Evolutionary conservation across 1,139 yeast species (phyloP), one percentile per base, ranked within the genome.

Genomic region (Debaryomyces robertsiae): DNA sequence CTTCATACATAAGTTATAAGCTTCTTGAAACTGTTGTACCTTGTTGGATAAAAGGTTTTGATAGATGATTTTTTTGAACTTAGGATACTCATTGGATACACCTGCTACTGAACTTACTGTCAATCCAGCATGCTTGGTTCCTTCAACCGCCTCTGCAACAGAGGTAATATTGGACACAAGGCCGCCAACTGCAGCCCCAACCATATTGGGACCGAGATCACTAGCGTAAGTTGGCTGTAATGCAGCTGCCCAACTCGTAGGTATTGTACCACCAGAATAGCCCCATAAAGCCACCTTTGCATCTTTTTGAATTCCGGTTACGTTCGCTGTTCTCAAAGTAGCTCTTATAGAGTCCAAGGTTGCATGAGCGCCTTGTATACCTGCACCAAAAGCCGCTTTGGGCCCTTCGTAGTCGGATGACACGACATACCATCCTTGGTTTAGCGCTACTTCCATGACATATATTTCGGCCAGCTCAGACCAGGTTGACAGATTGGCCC

Each of bases 251-350:
- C 73, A 69, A 1, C 61, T 60, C 4, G 65, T 47, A 2, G 74
- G 68, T n/a, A 67, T 46, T 2, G 69, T 52, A 1, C 75, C 75
- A 17, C 75, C 75, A 6, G 72, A 65, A 44, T 66, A 69, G 0
- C 75, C 75, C 68, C 69, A 69, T 28, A 63, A 17, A 1, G 55
- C 58, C 1, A 60, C 53, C 34, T 55, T 48, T 3, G 73, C 69
- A 36, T 59, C 49, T 1, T 49, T 9, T 9, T 50, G 40, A 28
- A 69, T 43, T 3, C 69, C 68, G 3, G 74, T 67, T 14, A 50
- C 35, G 32, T 57, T 53, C 1, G 47, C 48, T 2, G 65, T 48
- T 1, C 43, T 36, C 38, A 67, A 55, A 1, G 58, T 55, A 4
- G 65, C 75, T 38, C 65, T 50, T 9, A 69, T 46, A 1, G 67